Evolutionary conservation across 208 protist species (phyloP).

Genomic region (Crithidia expoeki): DNA sequence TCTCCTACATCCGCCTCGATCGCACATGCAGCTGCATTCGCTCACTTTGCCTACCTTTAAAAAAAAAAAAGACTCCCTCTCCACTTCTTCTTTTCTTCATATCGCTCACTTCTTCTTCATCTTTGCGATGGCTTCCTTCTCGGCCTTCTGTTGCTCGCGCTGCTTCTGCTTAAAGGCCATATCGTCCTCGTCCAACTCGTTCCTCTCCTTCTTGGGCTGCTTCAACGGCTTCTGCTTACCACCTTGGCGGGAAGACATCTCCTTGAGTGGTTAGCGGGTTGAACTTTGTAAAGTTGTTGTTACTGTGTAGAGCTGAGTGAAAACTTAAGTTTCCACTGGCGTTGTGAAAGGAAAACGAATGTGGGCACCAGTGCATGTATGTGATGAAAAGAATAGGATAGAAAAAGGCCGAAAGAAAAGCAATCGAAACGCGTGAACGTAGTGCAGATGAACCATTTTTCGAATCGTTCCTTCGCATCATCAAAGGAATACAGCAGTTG

Average conservation of each 20-base stretch:
- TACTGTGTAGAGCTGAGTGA: conserved; percentile 7
- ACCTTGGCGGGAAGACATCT: conserved; percentile 85
- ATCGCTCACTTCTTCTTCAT: conserved; percentile 73
- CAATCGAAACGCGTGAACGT: too few relatives aligned
- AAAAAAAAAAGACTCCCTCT: neutral
- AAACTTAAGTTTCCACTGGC: conserved; percentile 1
- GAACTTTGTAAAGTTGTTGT: neutral
- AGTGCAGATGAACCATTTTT: too few relatives aligned
- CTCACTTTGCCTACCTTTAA: too few relatives aligned
- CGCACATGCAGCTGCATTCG: too few relatives aligned
- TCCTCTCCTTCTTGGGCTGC: conserved; percentile 82
- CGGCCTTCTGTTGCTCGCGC: conserved; percentile 84
- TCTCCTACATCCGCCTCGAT: too few relatives aligned
- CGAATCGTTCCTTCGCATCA: too few relatives aligned
- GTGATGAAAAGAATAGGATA: conserved; percentile 22
- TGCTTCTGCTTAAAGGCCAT: conserved; percentile 75
- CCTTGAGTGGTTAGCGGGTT: conserved; percentile 7
- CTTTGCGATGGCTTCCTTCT: conserved; percentile 90
- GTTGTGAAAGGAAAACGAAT: conserved; percentile 14
- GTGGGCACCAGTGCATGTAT: too few relatives aligned
- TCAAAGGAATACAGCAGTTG: too few relatives aligned
- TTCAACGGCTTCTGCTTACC: conserved; percentile 92
- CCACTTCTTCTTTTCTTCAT: neutral
- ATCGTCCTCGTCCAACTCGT: conserved; percentile 76
- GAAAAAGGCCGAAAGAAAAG: conserved; percentile 8